Percentiles rank a stretch among this genome's conserved stretches.
Conservation (phyloP, 805 yeast species). For the Metschnikowia baotianmanensis region DNA sequence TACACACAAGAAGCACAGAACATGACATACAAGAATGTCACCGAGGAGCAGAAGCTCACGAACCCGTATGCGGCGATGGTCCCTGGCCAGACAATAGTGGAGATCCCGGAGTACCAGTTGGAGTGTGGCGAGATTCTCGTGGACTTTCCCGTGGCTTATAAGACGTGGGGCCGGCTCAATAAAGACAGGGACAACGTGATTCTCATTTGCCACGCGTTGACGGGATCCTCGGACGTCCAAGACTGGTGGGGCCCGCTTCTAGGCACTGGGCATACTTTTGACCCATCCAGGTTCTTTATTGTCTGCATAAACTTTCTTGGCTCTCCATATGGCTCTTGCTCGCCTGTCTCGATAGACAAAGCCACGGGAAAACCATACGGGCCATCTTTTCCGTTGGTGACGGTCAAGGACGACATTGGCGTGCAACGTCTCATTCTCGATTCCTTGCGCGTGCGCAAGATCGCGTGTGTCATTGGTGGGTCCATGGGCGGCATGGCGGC, state of each 20-base stretch:
- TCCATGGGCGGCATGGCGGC: constrained; percentile 99
- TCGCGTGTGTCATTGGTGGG: constrained; percentile 91
- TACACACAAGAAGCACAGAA: too few relatives aligned
- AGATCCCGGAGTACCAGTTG: constrained; percentile 67
- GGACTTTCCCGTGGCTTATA: constrained; percentile 89
- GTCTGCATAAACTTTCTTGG: constrained; percentile 92
- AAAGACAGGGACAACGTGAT: constrained; percentile 67
- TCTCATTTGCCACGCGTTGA: constrained; percentile 93
- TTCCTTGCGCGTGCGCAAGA: constrained; percentile 68
- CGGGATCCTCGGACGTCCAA: constrained; percentile 91
- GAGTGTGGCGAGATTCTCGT: constrained; percentile 77
- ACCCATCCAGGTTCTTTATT: constrained; percentile 82
- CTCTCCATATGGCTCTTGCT: constrained; percentile 93
- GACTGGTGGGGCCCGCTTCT: constrained; percentile 99
- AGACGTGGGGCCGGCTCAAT: constrained; percentile 91
- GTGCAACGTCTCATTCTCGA: constrained; percentile 79
- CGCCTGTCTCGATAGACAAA: constrained; percentile 84
- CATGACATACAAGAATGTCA: constrained; percentile 38
- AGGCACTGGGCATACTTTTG: constrained; percentile 85
- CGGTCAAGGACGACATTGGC: constrained; percentile 88
- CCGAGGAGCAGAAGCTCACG: constrained; percentile 44
- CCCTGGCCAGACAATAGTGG: constrained; percentile 71
- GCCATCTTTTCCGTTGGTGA: constrained; percentile 91
- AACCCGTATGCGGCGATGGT: constrained; percentile 75
- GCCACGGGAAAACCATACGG: constrained; percentile 77